Conservation (phyloP, 306 rosid species). For the Prunus padus region DNA sequence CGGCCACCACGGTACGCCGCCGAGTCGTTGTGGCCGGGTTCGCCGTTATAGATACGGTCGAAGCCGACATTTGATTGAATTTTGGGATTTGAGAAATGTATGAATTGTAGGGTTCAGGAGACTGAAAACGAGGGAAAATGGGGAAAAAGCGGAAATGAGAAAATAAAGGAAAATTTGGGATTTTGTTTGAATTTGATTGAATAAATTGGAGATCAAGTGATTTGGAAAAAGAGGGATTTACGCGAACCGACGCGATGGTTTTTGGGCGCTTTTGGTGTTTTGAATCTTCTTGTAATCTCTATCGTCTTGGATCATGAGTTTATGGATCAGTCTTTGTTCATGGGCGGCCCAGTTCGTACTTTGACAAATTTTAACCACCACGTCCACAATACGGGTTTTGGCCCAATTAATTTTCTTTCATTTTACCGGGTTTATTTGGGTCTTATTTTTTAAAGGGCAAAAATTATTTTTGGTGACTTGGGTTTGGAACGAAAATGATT, state of each 20-base stretch:
- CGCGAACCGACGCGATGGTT: background rate
- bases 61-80: slow-evolving; percentile 75
- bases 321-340: no score
- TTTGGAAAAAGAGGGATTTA: background rate
- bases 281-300: background rate
- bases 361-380: background rate
- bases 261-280: background rate
- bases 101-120: background rate
- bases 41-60: slow-evolving; percentile 86
- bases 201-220: background rate
- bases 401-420: no score
- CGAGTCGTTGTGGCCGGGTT: slow-evolving; percentile 62
- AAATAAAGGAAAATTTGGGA: background rate
- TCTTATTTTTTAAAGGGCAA: no score
- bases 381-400: no score
- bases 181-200: background rate
- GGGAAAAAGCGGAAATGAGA: background rate
- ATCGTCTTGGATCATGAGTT: no score
- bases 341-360: background rate
- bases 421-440: no score
- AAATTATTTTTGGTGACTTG: no score
- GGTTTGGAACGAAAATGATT: no score
- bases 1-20: slow-evolving; percentile 59
- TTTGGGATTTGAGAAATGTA: background rate
- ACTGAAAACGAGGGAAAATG: slow-evolving; percentile 6